Evolutionary conservation across 78 protist genomes (phyloP).

Genomic region (Tieghemostelium lacteum): DNA sequence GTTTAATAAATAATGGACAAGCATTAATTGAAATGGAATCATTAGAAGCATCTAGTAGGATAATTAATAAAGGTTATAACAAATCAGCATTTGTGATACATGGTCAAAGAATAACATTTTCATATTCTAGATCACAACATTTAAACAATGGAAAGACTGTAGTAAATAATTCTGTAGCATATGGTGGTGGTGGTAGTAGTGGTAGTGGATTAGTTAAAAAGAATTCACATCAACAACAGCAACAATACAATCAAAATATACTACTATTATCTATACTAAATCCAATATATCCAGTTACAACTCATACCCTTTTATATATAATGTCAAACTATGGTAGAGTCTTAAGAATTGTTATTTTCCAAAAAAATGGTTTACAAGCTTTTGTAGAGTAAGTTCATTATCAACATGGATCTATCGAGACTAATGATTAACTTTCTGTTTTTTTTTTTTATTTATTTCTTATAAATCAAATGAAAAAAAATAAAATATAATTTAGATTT

Average conservation of each 20-base stretch:
- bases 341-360: slow-evolving; percentile 77
- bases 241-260: slow-evolving; percentile 37
- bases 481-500: slow-evolving; percentile 20
- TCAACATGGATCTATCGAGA: not conserved
- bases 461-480: not conserved
- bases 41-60: slow-evolving; percentile 50
- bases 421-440: not conserved
- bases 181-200: not conserved
- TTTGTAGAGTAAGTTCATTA: slow-evolving; percentile 41
- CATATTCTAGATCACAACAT: slow-evolving; percentile 78
- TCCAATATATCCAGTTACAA: slow-evolving; percentile 70
- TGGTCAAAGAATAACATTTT: slow-evolving; percentile 50
- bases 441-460: not conserved
- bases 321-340: slow-evolving; percentile 81
- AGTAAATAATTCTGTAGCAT: not conserved
- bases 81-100: slow-evolving; percentile 26
- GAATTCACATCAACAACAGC: too few species aligned
- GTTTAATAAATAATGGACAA: slow-evolving; percentile 65
- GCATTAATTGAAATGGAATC: slow-evolving; percentile 82
- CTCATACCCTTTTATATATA: slow-evolving; percentile 25
- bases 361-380: slow-evolving; percentile 74
- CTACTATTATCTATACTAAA: slow-evolving; percentile 58
- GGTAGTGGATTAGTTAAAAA: too few species aligned
- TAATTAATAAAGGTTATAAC: slow-evolving; percentile 1
- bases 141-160: slow-evolving; percentile 22